Base-by-base conservation (phyloP, 2,329 filamentous ascomycete species). In the Lojkania enalia region DNA sequence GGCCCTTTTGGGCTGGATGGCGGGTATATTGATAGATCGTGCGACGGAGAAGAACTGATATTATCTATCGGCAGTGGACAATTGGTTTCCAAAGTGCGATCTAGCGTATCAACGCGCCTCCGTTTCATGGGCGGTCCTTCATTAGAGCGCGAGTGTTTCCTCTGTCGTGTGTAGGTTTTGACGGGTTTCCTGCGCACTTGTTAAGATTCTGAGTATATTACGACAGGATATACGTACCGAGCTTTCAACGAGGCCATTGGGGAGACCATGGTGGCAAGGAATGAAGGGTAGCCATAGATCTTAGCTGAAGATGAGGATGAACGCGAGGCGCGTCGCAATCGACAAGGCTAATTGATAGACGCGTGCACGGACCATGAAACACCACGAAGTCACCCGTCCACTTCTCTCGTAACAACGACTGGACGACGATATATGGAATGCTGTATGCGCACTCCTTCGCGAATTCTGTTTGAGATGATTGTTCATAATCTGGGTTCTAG, bases 141-240 rank as follows among this genome's bases (percentile, higher is more conserved):
- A 46, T 64, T 58, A 43, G 55, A 52, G 15, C 61, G 41, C 27
- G 58, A 47, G 36, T 51, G 58, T 51, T 63, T 66, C 35, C 52
- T 55, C 36, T 63, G 60, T 51, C 68, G 67, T 46, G 68, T 64
- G 51, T 71, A 71, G 5, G 68, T 71, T 38, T 54, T 58, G 19
- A 64, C 49, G 13, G 56, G 42, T 43, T 65, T 69, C 32, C 67
- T 70, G 32, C 0, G 3, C 2, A 1, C 19, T 4, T 15, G 18
- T 15, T 67, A 55, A 67, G 52, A 35, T 41, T 9, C 15, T 20
- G 3, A 15, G 39, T 6, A 11, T 25, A n/a, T 7, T n/a, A n/a
- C 2, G 18, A 25, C 16, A 4, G 1, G 3, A 16, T 4, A 23
- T 6, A 54, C 60, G n/a, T 39, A 68, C 66, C 57, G 66, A 23